phyloP scores from a whole-genome alignment of 2,329 filamentous ascomycete genomes.

The Cylindrodendrum hubeiense region DNA sequence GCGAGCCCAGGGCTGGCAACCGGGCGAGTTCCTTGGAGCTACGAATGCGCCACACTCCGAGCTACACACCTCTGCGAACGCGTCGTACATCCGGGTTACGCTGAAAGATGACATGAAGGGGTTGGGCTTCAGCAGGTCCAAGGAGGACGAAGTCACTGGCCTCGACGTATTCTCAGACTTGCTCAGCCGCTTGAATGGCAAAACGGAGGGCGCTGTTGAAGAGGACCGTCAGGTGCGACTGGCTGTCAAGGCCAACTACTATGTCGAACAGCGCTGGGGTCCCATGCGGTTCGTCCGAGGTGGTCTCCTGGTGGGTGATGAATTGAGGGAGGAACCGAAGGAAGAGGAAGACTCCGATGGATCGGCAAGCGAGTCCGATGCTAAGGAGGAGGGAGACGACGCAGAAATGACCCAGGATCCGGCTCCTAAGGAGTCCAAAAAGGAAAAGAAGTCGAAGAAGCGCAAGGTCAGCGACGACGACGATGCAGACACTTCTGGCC shows the following conservation, averaged over 20 bases:
- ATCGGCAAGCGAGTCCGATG: slow-evolving; percentile 20
- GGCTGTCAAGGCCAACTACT: slow-evolving; percentile 78
- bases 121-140: slow-evolving; percentile 83
- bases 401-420: slow-evolving; percentile 40
- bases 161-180: slow-evolving; percentile 89
- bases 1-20: slow-evolving; percentile 88
- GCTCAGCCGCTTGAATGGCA: slow-evolving; percentile 90
- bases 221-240: slow-evolving; percentile 77
- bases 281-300: slow-evolving; percentile 88
- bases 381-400: slow-evolving; percentile 32
- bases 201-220: slow-evolving; percentile 78
- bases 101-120: slow-evolving; percentile 94
- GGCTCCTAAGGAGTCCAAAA: slow-evolving; percentile 47
- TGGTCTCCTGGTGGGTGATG: slow-evolving; percentile 75
- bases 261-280: slow-evolving; percentile 81
- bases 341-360: slow-evolving; percentile 33
- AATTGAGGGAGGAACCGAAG: slow-evolving; percentile 58
- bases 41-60: slow-evolving; percentile 80
- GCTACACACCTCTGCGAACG: slow-evolving; percentile 83
- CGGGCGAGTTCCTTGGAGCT: slow-evolving; percentile 85
- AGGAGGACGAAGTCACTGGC: slow-evolving; percentile 84
- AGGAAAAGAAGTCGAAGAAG: slow-evolving; percentile 63
- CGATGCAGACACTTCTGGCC: slow-evolving; percentile 44
- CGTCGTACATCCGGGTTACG: slow-evolving; percentile 85
- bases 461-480: slow-evolving; percentile 58